Evolutionary conservation across 345 rosid species (phyloP).

Genomic region (Syzygium aqueum): DNA sequence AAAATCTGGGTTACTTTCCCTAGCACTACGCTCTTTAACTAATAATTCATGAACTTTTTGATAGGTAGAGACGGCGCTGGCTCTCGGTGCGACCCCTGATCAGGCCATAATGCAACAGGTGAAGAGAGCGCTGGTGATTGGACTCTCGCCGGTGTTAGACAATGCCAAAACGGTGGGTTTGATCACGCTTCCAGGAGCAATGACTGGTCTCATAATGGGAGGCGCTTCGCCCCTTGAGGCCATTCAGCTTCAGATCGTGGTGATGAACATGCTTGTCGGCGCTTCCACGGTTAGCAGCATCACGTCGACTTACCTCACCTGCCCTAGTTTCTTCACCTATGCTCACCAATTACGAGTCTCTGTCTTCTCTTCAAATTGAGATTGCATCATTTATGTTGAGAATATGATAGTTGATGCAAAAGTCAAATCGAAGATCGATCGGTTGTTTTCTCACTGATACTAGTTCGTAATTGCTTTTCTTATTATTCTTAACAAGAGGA

Average conservation of each 20-base stretch:
- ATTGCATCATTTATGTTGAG: background rate
- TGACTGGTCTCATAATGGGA: slow-evolving; percentile 94
- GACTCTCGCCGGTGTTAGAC: slow-evolving; percentile 78
- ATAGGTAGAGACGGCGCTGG: slow-evolving; percentile 62
- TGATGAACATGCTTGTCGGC: slow-evolving; percentile 80
- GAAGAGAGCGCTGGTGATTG: slow-evolving; percentile 60
- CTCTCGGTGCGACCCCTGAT: slow-evolving; percentile 77
- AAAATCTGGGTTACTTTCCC: background rate
- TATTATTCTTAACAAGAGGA: background rate
- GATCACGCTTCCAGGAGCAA: slow-evolving; percentile 80
- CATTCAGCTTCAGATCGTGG: slow-evolving; percentile 83
- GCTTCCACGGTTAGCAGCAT: slow-evolving; percentile 79
- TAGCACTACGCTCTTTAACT: background rate
- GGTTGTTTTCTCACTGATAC: background rate
- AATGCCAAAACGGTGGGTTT: slow-evolving; percentile 85
- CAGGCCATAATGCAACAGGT: slow-evolving; percentile 70
- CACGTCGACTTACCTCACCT: slow-evolving; percentile 64
- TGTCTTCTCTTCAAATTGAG: background rate
- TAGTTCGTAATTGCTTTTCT: background rate
- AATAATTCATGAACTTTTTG: background rate
- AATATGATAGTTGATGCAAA: background rate
- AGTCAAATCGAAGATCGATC: background rate
- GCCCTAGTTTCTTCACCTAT: slow-evolving; percentile 83
- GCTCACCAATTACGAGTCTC: slow-evolving; percentile 39
- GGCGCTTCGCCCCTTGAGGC: slow-evolving; percentile 87